Evolutionary conservation across 2,329 filamentous ascomycete species (phyloP).

Genomic region (Cercospora nicotianae): DNA sequence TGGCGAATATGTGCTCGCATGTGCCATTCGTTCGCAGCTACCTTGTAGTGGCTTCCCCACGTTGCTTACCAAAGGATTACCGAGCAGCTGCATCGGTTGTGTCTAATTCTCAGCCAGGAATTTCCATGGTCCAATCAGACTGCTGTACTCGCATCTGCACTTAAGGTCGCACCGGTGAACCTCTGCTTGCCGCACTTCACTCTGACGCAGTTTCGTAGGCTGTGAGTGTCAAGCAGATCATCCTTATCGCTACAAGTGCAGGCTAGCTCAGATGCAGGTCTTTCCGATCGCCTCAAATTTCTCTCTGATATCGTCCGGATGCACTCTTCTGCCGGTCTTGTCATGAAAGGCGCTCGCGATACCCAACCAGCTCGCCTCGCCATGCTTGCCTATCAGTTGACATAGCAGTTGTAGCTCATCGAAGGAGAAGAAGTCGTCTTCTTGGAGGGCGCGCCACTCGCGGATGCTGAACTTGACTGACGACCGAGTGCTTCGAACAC

Average conservation of each 20-base stretch:
- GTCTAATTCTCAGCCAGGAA: background rate
- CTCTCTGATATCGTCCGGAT: slow-evolving; percentile 46
- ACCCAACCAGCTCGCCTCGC: slow-evolving; percentile 46
- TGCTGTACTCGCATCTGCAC: background rate
- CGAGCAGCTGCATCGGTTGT: slow-evolving; percentile 1
- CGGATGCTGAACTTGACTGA: slow-evolving; percentile 33
- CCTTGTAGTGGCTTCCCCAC: slow-evolving; percentile 5
- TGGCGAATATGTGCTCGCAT: background rate
- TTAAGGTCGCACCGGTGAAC: background rate
- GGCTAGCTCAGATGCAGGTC: background rate
- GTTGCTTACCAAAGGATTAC: slow-evolving; percentile 10
- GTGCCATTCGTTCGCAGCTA: background rate
- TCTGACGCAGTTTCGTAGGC: background rate
- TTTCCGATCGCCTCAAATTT: slow-evolving; percentile 41
- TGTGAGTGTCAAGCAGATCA: background rate
- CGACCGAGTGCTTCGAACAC: slow-evolving; percentile 16
- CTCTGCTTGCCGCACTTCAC: background rate
- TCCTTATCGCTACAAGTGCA: background rate
- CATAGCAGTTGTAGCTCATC: slow-evolving; percentile 47
- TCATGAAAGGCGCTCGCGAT: slow-evolving; percentile 52
- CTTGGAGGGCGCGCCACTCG: slow-evolving; percentile 36
- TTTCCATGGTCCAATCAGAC: background rate
- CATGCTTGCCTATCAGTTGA: slow-evolving; percentile 43
- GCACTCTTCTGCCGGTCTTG: slow-evolving; percentile 49
- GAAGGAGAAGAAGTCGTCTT: slow-evolving; percentile 40